These are phyloP conservation scores for Trametopsis cervina DNA, from an alignment of 768 basidiomycete genomes.

Conservation along the genomic window DNA sequence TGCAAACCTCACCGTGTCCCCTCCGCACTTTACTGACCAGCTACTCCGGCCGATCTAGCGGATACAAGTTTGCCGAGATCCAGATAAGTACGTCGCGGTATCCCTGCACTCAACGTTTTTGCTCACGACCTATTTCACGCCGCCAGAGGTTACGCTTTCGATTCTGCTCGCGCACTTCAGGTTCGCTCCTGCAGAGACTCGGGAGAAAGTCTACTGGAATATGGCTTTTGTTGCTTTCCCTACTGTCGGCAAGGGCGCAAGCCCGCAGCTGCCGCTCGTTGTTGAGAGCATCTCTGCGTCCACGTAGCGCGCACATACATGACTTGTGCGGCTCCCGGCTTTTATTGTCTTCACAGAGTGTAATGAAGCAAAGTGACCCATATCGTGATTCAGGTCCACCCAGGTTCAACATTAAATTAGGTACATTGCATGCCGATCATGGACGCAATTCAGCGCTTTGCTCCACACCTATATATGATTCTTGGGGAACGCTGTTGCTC, in stretches of 20 bases:
- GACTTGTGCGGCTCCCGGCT: too few relatives aligned
- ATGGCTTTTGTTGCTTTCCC: not conserved
- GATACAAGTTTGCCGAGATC: constrained; percentile 8
- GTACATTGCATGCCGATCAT: not conserved
- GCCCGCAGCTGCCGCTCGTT: not conserved
- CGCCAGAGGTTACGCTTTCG: constrained; percentile 5
- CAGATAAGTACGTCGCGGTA: not conserved
- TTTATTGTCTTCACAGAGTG: too few relatives aligned
- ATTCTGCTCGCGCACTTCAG: constrained; percentile 5
- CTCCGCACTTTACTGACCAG: not conserved
- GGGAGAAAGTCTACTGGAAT: constrained; percentile 5
- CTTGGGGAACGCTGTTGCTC: too few relatives aligned
- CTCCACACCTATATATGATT: too few relatives aligned
- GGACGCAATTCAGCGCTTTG: too few relatives aligned
- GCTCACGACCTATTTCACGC: not conserved
- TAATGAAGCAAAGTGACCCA: too few relatives aligned
- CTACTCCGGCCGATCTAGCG: not conserved
- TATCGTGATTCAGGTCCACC: not conserved
- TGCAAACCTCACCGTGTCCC: not conserved
- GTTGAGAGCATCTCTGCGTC: constrained; percentile 5
- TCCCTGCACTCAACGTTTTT: not conserved
- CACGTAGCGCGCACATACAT: too few relatives aligned
- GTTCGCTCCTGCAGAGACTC: not conserved
- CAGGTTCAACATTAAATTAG: not conserved
- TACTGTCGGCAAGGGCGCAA: not conserved